Conservation (phyloP, 352 stramenopile genomes). For the Pythium aquatile region DNA sequence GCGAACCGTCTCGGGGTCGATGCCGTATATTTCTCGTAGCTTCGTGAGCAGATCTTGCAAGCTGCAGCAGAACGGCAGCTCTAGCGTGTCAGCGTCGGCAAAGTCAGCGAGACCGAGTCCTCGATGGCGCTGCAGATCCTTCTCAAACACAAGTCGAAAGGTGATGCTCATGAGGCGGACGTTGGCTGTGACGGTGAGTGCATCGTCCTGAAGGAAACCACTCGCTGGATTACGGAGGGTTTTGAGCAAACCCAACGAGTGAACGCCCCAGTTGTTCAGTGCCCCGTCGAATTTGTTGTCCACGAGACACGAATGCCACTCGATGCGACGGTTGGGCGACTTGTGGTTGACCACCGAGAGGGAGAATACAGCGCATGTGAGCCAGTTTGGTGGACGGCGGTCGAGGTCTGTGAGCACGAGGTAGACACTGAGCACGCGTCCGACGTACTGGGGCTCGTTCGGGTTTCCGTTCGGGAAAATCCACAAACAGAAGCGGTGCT, state of each 20-base stretch:
- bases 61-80: slow-evolving; percentile 69
- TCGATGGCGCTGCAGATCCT: slow-evolving; percentile 46
- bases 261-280: slow-evolving; percentile 82
- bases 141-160: slow-evolving; percentile 67
- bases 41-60: slow-evolving; percentile 49
- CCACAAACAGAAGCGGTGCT: slow-evolving; percentile 79
- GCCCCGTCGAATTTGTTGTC: slow-evolving; percentile 81
- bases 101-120: slow-evolving; percentile 60
- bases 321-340: slow-evolving; percentile 45
- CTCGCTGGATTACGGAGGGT: slow-evolving; percentile 52
- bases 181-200: slow-evolving; percentile 61
- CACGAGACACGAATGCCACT: slow-evolving; percentile 78
- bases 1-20: slow-evolving; percentile 32
- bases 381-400: slow-evolving; percentile 48
- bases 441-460: slow-evolving; percentile 71
- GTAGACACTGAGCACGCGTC: slow-evolving; percentile 71
- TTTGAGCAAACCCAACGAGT: slow-evolving; percentile 61
- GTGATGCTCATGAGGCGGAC: slow-evolving; percentile 81
- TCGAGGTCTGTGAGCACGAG: slow-evolving; percentile 76
- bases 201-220: slow-evolving; percentile 47
- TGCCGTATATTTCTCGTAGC: slow-evolving; percentile 32
- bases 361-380: slow-evolving; percentile 81
- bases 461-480: slow-evolving; percentile 80
- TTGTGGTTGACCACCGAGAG: slow-evolving; percentile 56
- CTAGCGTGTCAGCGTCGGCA: slow-evolving; percentile 40